These are phyloP conservation scores for Kwoniella botswanensis DNA, from an alignment of 768 basidiomycete genomes.

Conservation along the genomic window DNA sequence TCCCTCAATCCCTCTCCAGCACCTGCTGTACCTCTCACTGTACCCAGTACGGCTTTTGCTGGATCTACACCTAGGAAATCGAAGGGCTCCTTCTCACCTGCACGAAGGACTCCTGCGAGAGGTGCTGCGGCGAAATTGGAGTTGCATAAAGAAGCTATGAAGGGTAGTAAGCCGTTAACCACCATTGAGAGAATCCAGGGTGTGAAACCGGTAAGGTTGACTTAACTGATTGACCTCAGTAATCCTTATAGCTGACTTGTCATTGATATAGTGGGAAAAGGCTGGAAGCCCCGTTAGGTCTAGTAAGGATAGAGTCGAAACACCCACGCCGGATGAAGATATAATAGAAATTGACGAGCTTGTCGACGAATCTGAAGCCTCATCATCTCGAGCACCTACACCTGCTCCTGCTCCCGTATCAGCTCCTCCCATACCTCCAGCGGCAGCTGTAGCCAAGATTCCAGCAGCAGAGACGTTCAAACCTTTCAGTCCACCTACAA, in stretches of 20 bases:
- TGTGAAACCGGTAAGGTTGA: conserved; percentile 28
- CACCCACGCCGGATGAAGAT: conserved; percentile 19
- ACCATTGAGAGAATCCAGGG: conserved; percentile 37
- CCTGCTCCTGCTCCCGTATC: conserved; percentile 5
- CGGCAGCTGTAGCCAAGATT: conserved; percentile 12
- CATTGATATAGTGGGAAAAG: neutral
- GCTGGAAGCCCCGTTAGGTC: neutral
- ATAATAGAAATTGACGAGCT: conserved; percentile 27
- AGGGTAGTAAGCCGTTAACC: conserved; percentile 24
- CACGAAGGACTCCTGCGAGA: conserved; percentile 33
- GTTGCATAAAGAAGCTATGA: conserved; percentile 28
- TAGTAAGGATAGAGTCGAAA: neutral
- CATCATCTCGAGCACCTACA: conserved; percentile 16
- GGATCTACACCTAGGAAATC: conserved; percentile 30
- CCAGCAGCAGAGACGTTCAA: conserved; percentile 32
- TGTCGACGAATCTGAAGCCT: conserved; percentile 13
- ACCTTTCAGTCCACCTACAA: conserved; percentile 24
- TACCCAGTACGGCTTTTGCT: conserved; percentile 8
- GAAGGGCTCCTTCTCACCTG: conserved; percentile 11
- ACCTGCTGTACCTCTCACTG: conserved; percentile 20
- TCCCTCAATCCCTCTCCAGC: conserved; percentile 17
- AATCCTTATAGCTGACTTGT: conserved; percentile 1
- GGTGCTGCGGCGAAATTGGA: conserved; percentile 51
- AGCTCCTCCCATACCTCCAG: neutral
- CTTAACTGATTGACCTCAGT: no score